Conservation (phyloP, 1,139 yeast genomes). For the Debaryomyces robertsiae region DNA sequence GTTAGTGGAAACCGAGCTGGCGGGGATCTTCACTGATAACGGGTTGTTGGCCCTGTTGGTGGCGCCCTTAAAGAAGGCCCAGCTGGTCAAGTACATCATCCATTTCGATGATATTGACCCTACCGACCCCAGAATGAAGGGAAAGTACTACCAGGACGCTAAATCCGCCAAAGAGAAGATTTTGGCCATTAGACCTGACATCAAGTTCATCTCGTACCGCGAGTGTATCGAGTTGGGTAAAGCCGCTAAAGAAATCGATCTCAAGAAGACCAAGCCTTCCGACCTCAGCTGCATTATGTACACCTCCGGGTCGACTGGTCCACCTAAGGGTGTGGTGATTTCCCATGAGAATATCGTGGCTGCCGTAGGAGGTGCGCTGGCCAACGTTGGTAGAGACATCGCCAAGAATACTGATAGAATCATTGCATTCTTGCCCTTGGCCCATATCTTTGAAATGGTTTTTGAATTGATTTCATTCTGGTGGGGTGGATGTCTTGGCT, state of each 20-base stretch:
- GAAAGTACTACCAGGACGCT: slow-evolving; percentile 61
- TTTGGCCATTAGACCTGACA: slow-evolving; percentile 70
- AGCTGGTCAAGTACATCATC: slow-evolving; percentile 64
- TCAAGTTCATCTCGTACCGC: slow-evolving; percentile 62
- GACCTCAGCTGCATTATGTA: slow-evolving; percentile 93
- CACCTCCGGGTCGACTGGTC: slow-evolving; percentile 98
- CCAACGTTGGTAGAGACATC: slow-evolving; percentile 57
- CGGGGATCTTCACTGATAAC: slow-evolving; percentile 82
- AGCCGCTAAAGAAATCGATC: slow-evolving; percentile 34
- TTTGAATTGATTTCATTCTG: slow-evolving; percentile 78
- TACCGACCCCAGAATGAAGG: slow-evolving; percentile 64
- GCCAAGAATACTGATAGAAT: slow-evolving; percentile 64
- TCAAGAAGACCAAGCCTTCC: slow-evolving; percentile 63
- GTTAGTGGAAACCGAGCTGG: slow-evolving; percentile 75
- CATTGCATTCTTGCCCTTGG: slow-evolving; percentile 90
- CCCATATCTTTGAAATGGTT: slow-evolving; percentile 91
- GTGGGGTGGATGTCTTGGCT: slow-evolving; percentile 93
- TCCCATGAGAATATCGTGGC: slow-evolving; percentile 77
- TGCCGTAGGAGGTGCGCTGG: slow-evolving; percentile 80
- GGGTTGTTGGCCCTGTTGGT: slow-evolving; percentile 64
- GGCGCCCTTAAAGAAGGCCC: slow-evolving; percentile 71
- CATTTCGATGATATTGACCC: slow-evolving; percentile 66
- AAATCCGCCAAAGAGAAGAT: slow-evolving; percentile 58
- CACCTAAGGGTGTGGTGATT: slow-evolving; percentile 94
- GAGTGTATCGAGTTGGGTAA: slow-evolving; percentile 71